phyloP scores from a whole-genome alignment of 768 basidiomycete species.

The Tricholoma furcatifolium region DNA sequence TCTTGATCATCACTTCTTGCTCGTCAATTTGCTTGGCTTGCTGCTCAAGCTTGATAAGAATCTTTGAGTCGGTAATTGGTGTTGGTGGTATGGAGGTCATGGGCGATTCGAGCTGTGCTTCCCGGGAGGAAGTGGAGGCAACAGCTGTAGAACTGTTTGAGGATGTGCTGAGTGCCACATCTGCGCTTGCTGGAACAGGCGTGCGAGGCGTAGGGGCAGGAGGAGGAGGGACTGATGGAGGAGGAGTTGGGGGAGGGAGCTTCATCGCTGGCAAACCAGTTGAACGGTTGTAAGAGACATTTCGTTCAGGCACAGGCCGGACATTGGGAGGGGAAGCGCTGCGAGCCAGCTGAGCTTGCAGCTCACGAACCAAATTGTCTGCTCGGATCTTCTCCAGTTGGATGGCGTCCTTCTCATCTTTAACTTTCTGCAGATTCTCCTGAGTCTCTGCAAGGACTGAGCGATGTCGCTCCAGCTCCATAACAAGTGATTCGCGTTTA shows the following conservation, averaged over 20 bases:
- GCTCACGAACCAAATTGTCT: constrained; percentile 69
- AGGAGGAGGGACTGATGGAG: constrained; percentile 84
- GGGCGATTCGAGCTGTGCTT: constrained; percentile 70
- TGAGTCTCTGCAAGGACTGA: constrained; percentile 75
- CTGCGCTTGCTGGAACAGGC: constrained; percentile 37
- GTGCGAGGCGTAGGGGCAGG: constrained; percentile 75
- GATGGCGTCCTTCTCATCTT: constrained; percentile 79
- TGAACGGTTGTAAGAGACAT: constrained; percentile 52
- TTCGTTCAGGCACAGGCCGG: constrained; percentile 52
- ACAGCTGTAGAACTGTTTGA: constrained; percentile 53
- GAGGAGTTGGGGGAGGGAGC: constrained; percentile 84
- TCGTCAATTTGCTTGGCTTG: constrained; percentile 77
- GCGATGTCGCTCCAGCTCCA: constrained; percentile 77
- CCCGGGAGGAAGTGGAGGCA: constrained; percentile 58
- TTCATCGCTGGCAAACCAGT: constrained; percentile 68
- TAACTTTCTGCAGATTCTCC: constrained; percentile 71
- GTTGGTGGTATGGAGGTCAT: constrained; percentile 52
- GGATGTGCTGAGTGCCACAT: constrained; percentile 55
- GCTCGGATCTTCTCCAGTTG: constrained; percentile 71
- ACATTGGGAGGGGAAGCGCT: constrained; percentile 56
- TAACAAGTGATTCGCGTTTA: constrained; percentile 68
- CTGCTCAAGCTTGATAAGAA: constrained; percentile 60
- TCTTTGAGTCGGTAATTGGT: constrained; percentile 52
- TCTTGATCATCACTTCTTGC: constrained; percentile 90
- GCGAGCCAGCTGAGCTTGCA: constrained; percentile 71